Conservation (phyloP, 2,329 filamentous ascomycete genomes). For the Aspergillus pseudoglaucus region DNA sequence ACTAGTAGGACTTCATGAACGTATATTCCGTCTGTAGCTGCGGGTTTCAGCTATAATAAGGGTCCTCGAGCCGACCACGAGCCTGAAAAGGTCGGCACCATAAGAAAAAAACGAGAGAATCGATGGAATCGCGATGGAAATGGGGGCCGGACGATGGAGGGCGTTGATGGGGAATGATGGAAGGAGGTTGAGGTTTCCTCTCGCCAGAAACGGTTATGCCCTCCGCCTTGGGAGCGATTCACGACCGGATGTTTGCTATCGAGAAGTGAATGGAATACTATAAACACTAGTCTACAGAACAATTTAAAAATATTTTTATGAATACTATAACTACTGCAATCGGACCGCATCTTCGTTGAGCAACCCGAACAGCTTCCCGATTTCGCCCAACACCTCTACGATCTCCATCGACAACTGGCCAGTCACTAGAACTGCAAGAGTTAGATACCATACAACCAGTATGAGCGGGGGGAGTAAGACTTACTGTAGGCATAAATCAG, state of each 20-base stretch:
- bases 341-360: constrained; percentile 56
- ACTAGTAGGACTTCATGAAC: constrained; percentile 35
- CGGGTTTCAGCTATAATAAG: constrained; percentile 4
- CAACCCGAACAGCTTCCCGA: constrained; percentile 56
- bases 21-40: constrained; percentile 3
- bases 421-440: constrained; percentile 51
- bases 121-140: constrained; percentile 21
- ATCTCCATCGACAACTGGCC: constrained; percentile 54
- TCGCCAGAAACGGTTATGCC: not conserved
- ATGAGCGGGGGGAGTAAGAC: constrained; percentile 13
- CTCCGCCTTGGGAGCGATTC: too few species aligned
- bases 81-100: constrained; percentile 4
- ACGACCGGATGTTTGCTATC: too few species aligned
- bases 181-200: constrained; percentile 21
- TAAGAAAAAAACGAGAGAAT: constrained; percentile 3
- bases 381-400: constrained; percentile 46
- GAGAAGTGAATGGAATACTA: too few species aligned
- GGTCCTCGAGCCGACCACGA: constrained; percentile 8
- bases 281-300: too few species aligned
- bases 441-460: constrained; percentile 1
- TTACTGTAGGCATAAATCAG: constrained; percentile 82
- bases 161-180: constrained; percentile 19
- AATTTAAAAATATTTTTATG: too few species aligned
- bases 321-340: constrained; percentile 24
- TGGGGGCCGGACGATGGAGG: constrained; percentile 1